Evolutionary conservation across 2,329 filamentous ascomycete genomes (phyloP).

Genomic region (Sporothrix globosa): DNA sequence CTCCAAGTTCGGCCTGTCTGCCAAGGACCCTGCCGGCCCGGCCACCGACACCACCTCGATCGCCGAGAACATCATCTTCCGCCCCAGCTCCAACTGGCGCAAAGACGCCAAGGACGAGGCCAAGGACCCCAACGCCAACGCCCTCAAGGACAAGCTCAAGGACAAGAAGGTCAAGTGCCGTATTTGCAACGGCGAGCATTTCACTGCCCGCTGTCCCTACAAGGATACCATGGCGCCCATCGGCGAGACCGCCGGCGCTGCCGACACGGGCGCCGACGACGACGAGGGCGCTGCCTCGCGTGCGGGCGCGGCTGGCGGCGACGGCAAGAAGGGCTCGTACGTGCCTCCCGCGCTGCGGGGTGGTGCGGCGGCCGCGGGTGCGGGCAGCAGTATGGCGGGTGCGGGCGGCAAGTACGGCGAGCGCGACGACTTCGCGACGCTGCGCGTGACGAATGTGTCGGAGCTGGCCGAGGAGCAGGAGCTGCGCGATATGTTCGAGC

Average conservation of each 20-base stretch:
- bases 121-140: conserved; percentile 71
- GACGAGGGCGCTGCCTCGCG: conserved; percentile 52
- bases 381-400: conserved; percentile 68
- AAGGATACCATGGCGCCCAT: conserved; percentile 98
- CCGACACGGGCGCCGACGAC: conserved; percentile 60
- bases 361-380: conserved; percentile 64
- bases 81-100: conserved; percentile 91
- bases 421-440: conserved; percentile 91
- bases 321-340: conserved; percentile 77
- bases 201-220: conserved; percentile 98
- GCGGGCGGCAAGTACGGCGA: conserved; percentile 79
- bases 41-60: conserved; percentile 84
- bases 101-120: conserved; percentile 79
- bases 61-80: conserved; percentile 98
- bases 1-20: conserved; percentile 89
- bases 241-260: conserved; percentile 61
- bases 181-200: conserved; percentile 98
- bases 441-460: conserved; percentile 97
- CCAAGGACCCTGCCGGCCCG: conserved; percentile 80
- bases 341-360: conserved; percentile 92
- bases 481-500: conserved; percentile 96
- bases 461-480: conserved; percentile 97
- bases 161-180: conserved; percentile 99
- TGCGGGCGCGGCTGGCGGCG: conserved; percentile 57
- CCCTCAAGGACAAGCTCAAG: conserved; percentile 82